Base-by-base conservation (phyloP, 163 green algal genomes). In the Scenedesmus sp. region DNA sequence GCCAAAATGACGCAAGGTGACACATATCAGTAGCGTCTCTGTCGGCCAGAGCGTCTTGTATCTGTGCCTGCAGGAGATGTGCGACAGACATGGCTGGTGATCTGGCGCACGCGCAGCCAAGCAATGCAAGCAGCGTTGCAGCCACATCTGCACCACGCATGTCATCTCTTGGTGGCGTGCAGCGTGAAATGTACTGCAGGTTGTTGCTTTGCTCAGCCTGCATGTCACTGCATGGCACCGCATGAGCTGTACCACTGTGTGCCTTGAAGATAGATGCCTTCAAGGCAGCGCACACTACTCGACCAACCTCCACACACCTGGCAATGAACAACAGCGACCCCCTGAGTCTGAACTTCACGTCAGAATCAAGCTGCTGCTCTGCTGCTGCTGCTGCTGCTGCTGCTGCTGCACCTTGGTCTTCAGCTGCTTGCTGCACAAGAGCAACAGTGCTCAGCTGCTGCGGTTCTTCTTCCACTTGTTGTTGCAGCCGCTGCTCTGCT, bases 291-390 rank as follows among this genome's bases (percentile, higher is more conserved):
- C 46, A 30, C 26, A 16, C 53, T 30, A n/a, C 26, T 16, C 30
- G 16, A n/a, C 65, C 30, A 40, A 56, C 49, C 30, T 6, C 18
- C 30, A 40, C 65, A 76, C 49, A 86, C 46, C 46, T 73, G 81
- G 65, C 81, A 44, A 73, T 81, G 42, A 81, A 88, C 20, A 88
- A 30, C 3, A 88, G 83, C 22, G 59, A 56, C 7, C 83, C 83
- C 33, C 26, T 88, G 20, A 88, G 73, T n/a, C 73, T 46, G 73
- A 44, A 83, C 3, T 2, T 49, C 12, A 83, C 37, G 7, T 83
- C 73, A n/a, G 35, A 30, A n/a, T 53, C 35, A 7, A 83, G 35
- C 40, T 49, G 73, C 37, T 49, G 33, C 73, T 83, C 73, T n/a
- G 37, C 73, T 46, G 73, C 73, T 49, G 73, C 73, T 16, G 16